phyloP scores from a whole-genome alignment of 1,139 yeast genomes.

The Geotrichum cucujoidarum region DNA sequence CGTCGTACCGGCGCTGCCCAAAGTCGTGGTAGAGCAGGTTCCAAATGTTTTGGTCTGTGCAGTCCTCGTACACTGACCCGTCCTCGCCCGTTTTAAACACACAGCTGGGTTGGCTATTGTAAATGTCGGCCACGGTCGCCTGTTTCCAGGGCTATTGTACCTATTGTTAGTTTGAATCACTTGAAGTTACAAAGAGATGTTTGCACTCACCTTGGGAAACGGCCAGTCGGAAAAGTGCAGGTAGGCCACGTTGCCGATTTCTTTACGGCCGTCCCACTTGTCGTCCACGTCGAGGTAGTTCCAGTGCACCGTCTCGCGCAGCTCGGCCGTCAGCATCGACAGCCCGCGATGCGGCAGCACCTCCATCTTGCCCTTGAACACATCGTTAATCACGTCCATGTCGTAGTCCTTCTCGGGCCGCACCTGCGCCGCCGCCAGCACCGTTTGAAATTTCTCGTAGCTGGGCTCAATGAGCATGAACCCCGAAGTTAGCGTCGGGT shows the following conservation, averaged over 20 bases:
- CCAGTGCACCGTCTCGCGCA: conserved; percentile 28
- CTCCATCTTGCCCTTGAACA: conserved; percentile 33
- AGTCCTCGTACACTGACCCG: conserved; percentile 20
- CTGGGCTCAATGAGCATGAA: conserved; percentile 14
- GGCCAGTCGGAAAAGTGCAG: conserved; percentile 24
- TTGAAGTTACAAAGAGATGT: background rate
- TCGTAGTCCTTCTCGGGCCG: conserved; percentile 35
- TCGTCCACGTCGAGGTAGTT: conserved; percentile 17
- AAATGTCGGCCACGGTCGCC: conserved; percentile 11
- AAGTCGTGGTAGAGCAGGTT: conserved; percentile 26
- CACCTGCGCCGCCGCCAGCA: conserved; percentile 13
- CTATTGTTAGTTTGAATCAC: no score
- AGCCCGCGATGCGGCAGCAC: conserved; percentile 46
- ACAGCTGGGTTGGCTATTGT: conserved; percentile 16
- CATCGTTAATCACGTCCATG: conserved; percentile 48
- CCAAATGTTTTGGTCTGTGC: conserved; percentile 30
- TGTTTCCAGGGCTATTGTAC: conserved; percentile 16
- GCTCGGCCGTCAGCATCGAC: conserved; percentile 49
- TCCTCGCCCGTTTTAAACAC: background rate
- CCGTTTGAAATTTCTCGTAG: conserved; percentile 1
- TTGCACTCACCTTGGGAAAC: conserved; percentile 20
- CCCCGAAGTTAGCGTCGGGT: conserved; percentile 10
- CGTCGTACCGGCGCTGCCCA: conserved; percentile 15
- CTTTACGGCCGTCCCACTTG: conserved; percentile 7
- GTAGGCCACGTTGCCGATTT: conserved; percentile 3